Percentiles rank a stretch among this genome's conserved stretches.
Conservation (phyloP, 2,329 filamentous ascomycete species). For the Akanthomyces lecanii region DNA sequence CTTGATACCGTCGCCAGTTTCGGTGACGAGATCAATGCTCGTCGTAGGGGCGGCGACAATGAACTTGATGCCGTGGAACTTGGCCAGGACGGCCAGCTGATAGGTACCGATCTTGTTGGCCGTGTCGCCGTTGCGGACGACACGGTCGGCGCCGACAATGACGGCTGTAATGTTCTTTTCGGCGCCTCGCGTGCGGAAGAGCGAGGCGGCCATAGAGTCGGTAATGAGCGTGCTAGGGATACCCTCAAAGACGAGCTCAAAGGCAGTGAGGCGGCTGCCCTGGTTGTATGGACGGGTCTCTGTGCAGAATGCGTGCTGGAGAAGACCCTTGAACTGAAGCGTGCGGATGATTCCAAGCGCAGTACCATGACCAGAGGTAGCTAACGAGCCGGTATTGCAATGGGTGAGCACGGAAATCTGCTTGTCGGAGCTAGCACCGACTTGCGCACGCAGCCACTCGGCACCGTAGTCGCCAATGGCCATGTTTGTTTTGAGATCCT, state of each 20-base stretch:
- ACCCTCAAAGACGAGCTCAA: slow-evolving; percentile 89
- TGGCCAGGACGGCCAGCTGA: slow-evolving; percentile 82
- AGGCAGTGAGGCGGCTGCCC: slow-evolving; percentile 88
- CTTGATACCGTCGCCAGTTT: slow-evolving; percentile 72
- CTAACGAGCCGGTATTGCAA: slow-evolving; percentile 95
- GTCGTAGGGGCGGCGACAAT: slow-evolving; percentile 92
- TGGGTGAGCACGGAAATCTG: slow-evolving; percentile 83
- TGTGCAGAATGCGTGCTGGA: slow-evolving; percentile 88
- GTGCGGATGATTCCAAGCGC: slow-evolving; percentile 91
- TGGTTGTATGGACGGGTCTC: slow-evolving; percentile 98
- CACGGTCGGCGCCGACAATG: slow-evolving; percentile 90
- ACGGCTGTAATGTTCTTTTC: slow-evolving; percentile 73
- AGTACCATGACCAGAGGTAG: slow-evolving; percentile 96
- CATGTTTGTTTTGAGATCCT: slow-evolving; percentile 84
- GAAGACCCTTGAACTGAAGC: slow-evolving; percentile 59
- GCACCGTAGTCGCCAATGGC: slow-evolving; percentile 80
- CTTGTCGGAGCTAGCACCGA: slow-evolving; percentile 42
- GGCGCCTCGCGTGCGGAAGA: slow-evolving; percentile 63
- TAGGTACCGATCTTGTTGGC: slow-evolving; percentile 99
- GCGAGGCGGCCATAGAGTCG: slow-evolving; percentile 91
- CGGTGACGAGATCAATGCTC: slow-evolving; percentile 81
- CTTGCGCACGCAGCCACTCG: slow-evolving; percentile 70
- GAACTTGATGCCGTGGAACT: slow-evolving; percentile 85
- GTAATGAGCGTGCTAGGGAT: slow-evolving; percentile 91
- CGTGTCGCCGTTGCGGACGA: slow-evolving; percentile 94